Evolutionary conservation across 2,329 filamentous ascomycete species (phyloP), one percentile per base, ranked within the genome.

Genomic region (Monilinia vaccinii-corymbosi): DNA sequence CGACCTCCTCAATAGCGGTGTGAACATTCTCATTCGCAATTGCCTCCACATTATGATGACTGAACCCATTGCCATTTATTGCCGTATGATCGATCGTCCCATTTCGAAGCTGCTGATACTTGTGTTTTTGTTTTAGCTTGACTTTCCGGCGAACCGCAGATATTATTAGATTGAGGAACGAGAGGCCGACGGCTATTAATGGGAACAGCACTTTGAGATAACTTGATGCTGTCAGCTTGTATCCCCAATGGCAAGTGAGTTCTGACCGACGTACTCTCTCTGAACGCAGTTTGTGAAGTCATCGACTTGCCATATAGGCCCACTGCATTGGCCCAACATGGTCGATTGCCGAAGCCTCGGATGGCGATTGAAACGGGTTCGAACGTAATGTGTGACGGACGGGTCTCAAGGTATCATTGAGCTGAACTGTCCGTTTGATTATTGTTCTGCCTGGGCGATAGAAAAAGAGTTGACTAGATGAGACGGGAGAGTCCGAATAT

Each of bases 141-240:
- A 79, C 72, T 63, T 78, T 76, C 60, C 80, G 80, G 62, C 78
- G 76, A 64, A 84, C 72, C 67, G 80, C 76, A 70, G 86, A 83
- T 67, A 80, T 71, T 61, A 80, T 67, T 60, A 96, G 81, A 66
- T 85, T 79, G 56, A 88, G 71, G 65, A 92, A 72, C 8, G 94
- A 97, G 31, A 88, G 67, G 64, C 75, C 80, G 73, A 91, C 83
- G 61, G 87, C 79, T 63, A 86, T 75, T 62, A 94, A 77, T 58
- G 94, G 94, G 58, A 97, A 79, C 50, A 96, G 78, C 62, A 89
- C 84, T 74, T 89, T 86, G 58, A 96, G 81, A 73, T 89, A 92
- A 73, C 89, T 93, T 72, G 62, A 23, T 8, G 38, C 31, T 5
- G 25, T 55, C 23, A 48, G 42, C 13, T 25, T 31, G 13, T 31